These are phyloP conservation scores for Rhodotorula sp. DNA, from an alignment of 1,284 basidiomycete genomes.

Conservation along the genomic window DNA sequence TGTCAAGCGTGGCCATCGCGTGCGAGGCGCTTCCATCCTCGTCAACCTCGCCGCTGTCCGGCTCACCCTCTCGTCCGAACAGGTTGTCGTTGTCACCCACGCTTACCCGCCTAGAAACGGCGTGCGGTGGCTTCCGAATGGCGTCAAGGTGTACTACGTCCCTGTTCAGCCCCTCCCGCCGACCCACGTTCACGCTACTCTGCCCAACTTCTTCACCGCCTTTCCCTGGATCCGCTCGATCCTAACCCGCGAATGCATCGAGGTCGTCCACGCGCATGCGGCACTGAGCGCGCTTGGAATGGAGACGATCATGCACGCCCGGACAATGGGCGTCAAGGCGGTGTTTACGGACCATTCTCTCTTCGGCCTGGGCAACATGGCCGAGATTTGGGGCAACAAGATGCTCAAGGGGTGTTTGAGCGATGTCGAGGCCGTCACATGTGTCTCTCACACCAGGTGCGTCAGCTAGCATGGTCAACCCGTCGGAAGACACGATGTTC, in stretches of 20 bases:
- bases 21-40: constrained; percentile 46
- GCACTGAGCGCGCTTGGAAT: constrained; percentile 85
- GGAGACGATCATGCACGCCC: constrained; percentile 86
- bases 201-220: constrained; percentile 91
- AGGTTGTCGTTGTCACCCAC: constrained; percentile 95
- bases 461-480: too few species aligned
- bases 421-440: constrained; percentile 90
- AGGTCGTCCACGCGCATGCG: constrained; percentile 89
- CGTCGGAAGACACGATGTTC: not conserved
- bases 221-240: constrained; percentile 88
- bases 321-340: constrained; percentile 71
- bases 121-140: constrained; percentile 77
- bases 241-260: constrained; percentile 78
- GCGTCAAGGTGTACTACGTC: constrained; percentile 91
- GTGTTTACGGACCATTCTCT: constrained; percentile 97
- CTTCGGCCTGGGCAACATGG: constrained; percentile 93
- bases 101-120: constrained; percentile 83
- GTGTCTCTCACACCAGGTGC: constrained; percentile 95
- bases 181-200: constrained; percentile 71
- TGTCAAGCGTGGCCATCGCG: constrained; percentile 80
- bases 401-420: constrained; percentile 79
- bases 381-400: constrained; percentile 95
- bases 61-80: not conserved
- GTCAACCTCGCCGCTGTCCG: too few species aligned
- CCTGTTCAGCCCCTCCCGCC: constrained; percentile 78